Base-by-base conservation (phyloP, 441 rosid genomes). In the Pelargonium cotyledonis region DNA sequence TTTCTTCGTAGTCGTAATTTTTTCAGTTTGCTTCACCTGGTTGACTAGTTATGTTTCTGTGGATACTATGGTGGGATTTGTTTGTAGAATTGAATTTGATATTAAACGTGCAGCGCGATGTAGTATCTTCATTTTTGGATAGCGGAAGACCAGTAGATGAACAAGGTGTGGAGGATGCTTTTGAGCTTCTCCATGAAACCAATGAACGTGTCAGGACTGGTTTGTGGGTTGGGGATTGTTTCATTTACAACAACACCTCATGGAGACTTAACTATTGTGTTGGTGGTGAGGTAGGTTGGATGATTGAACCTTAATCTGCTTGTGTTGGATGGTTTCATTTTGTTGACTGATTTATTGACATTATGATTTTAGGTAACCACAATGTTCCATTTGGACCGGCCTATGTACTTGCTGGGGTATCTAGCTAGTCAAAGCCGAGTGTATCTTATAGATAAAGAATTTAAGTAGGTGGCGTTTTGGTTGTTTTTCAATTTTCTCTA, bases 211-310 rank as follows among this genome's bases (percentile, higher is more conserved):
- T 87, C 65, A 85, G 98, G 79, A 92, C 97, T 71, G 98, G 98
- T 63, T 74, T 95, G 63, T 95, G 99, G 99, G 98, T 95, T 79
- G 99, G 99, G 68, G 99, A 95, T 79, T 95, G 99, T 81, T 95
- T 95, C 75, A 95, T 95, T 75, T 95, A 92, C 80, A 92, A 86
- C 76, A 92, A 89, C 82, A 85, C 98, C 44, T 82, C 98, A 19
- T 95, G 97, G 98, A 92, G 98, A 75, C 97, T 95, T 75, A 95
- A 95, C 75, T 95, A 95, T 80, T 90, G 99, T 82, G 97, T 95
- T 71, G 99, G 97, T 77, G 98, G 99, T 60, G 99, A 92, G 98
- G 99, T 95, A 84, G 76, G 63, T 62, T 73, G 35, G 23, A 5
- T 69, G 35, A 61, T 68, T 71, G 73, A 19, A 46, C 67, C 43